Percentiles rank a stretch among this genome's conserved stretches.
These are phyloP conservation scores for Dioscorea alata DNA, from an alignment of 106 monocot species.

Conservation along the genomic window DNA sequence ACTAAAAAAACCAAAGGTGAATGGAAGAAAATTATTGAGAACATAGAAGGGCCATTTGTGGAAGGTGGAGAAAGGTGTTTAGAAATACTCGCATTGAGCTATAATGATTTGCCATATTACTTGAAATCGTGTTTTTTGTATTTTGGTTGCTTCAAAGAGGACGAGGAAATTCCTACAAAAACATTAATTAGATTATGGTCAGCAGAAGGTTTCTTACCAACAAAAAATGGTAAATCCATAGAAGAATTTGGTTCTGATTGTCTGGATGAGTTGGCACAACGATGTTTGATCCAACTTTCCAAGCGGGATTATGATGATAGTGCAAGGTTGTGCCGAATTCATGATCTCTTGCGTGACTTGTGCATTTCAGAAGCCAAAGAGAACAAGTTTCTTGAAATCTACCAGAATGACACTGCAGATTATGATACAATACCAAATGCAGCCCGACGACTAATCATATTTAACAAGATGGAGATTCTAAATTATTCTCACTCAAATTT, in stretches of 20 bases:
- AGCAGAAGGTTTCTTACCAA: too few species aligned
- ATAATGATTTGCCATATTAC: slow-evolving; percentile 8
- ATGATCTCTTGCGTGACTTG: slow-evolving; percentile 15
- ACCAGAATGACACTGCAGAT: background rate
- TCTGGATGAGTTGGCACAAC: too few species aligned
- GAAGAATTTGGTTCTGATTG: too few species aligned
- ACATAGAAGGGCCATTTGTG: slow-evolving; percentile 4
- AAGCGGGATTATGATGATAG: slow-evolving; percentile 1
- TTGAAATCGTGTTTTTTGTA: slow-evolving; percentile 21
- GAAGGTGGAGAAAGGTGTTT: background rate
- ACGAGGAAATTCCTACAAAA: too few species aligned
- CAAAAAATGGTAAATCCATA: too few species aligned
- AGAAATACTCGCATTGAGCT: slow-evolving; percentile 14
- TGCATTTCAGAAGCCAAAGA: slow-evolving; percentile 3
- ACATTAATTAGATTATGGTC: too few species aligned
- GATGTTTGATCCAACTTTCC: slow-evolving; percentile 45
- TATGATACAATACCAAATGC: too few species aligned
- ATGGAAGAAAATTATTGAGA: slow-evolving; percentile 1
- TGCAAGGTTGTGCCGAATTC: slow-evolving; percentile 9
- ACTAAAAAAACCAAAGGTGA: background rate
- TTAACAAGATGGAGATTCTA: too few species aligned
- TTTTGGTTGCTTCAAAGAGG: too few species aligned
- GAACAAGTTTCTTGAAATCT: slow-evolving; percentile 2
- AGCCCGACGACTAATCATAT: too few species aligned
- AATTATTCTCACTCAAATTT: too few species aligned